A percentile compares a stretch with the other conserved stretches of the same genome.
Conservation (phyloP, 2,329 filamentous ascomycete species). For the Colletotrichum sp. region DNA sequence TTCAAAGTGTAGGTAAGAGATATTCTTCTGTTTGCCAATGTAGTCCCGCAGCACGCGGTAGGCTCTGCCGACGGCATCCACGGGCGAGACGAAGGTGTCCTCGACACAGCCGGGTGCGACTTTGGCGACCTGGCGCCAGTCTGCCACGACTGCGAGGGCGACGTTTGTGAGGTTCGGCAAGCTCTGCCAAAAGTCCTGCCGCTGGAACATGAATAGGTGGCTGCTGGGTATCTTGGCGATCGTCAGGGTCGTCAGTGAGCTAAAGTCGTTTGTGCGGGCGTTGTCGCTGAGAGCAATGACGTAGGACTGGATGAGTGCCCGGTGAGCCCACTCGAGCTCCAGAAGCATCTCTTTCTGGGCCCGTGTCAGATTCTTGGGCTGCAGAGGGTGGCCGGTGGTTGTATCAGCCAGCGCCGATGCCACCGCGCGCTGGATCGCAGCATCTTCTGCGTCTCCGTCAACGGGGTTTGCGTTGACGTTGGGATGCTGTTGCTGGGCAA, state of each 20-base stretch:
- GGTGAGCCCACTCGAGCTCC: constrained; percentile 72
- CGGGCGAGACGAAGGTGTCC: constrained; percentile 53
- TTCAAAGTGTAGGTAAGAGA: constrained; percentile 67
- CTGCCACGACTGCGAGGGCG: constrained; percentile 65
- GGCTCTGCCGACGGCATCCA: constrained; percentile 54
- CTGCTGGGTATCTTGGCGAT: constrained; percentile 69
- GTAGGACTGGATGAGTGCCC: constrained; percentile 71
- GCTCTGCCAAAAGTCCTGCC: constrained; percentile 65
- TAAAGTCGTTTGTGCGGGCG: constrained; percentile 48
- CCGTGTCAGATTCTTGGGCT: constrained; percentile 60
- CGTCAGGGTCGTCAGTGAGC: constrained; percentile 61
- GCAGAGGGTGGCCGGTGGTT: constrained; percentile 39
- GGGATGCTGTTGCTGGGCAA: background rate
- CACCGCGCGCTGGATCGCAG: background rate
- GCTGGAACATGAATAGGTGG: constrained; percentile 60
- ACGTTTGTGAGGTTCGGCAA: constrained; percentile 60
- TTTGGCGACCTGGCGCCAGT: constrained; percentile 66
- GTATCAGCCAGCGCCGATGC: constrained; percentile 9
- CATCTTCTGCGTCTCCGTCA: constrained; percentile 3
- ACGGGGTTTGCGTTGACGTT: constrained; percentile 21
- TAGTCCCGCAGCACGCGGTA: constrained; percentile 56
- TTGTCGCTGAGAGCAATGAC: constrained; percentile 70
- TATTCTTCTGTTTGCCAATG: constrained; percentile 50
- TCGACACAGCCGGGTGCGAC: constrained; percentile 55
- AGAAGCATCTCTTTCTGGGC: constrained; percentile 73